These are phyloP conservation scores for Trypethelium eluteriae DNA, from an alignment of 495 filamentous ascomycete species.

Conservation along the genomic window DNA sequence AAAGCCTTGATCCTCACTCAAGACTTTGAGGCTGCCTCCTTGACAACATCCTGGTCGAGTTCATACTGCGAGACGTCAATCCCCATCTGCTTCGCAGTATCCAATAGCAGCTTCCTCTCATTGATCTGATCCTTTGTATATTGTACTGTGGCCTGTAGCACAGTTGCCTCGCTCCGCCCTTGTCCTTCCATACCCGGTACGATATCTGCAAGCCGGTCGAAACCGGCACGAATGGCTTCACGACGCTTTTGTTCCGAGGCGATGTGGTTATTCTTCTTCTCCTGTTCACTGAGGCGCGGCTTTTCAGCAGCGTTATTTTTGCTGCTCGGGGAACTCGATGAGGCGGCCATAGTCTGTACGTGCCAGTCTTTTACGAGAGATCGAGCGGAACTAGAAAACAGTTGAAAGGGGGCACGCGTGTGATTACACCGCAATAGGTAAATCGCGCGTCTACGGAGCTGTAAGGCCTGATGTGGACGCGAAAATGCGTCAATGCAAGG, in stretches of 20 bases:
- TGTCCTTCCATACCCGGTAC: constrained; percentile 79
- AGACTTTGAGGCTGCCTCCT: not conserved
- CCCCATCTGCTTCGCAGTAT: constrained; percentile 20
- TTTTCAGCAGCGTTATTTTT: constrained; percentile 41
- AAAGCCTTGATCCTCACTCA: not conserved
- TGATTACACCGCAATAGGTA: too few relatives aligned
- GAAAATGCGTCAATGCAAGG: too few relatives aligned
- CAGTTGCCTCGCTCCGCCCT: constrained; percentile 75
- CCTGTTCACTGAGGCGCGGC: constrained; percentile 72
- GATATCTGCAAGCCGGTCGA: constrained; percentile 71
- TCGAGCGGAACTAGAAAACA: too few relatives aligned
- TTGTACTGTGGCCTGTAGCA: constrained; percentile 67
- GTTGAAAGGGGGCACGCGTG: too few relatives aligned
- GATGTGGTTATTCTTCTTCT: constrained; percentile 90
- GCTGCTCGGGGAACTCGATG: not conserved
- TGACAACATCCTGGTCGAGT: not conserved
- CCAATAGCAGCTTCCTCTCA: constrained; percentile 54
- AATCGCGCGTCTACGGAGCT: too few relatives aligned
- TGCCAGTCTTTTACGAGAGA: not conserved
- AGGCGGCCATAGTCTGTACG: not conserved
- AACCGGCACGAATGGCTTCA: constrained; percentile 76
- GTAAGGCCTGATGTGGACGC: too few relatives aligned
- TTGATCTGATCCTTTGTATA: constrained; percentile 60
- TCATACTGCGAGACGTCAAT: constrained; percentile 20
- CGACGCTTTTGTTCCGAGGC: constrained; percentile 84